These are phyloP conservation scores for Malassezia yamatoensis DNA, from an alignment of 1,284 basidiomycete species.

Conservation along the genomic window DNA sequence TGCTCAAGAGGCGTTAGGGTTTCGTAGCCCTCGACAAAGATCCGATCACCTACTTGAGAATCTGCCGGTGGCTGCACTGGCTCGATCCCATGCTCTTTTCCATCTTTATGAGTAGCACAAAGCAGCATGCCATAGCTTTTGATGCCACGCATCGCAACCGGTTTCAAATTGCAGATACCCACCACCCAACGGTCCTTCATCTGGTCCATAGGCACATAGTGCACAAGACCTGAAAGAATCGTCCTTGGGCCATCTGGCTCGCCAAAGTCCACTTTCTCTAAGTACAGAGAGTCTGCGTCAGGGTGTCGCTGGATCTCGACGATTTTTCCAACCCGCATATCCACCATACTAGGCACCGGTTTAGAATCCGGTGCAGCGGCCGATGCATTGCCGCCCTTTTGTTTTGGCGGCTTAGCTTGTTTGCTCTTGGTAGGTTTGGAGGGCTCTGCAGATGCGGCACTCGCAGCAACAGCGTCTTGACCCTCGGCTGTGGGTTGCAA, in stretches of 20 bases:
- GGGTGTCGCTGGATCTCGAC: conserved; percentile 42
- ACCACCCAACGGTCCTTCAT: conserved; percentile 45
- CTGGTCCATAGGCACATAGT: conserved; percentile 46
- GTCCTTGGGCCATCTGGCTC: conserved; percentile 44
- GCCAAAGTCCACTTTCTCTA: conserved; percentile 47
- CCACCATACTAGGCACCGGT: conserved; percentile 40
- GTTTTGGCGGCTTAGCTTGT: conserved; percentile 30
- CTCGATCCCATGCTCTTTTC: conserved; percentile 45
- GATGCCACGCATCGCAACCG: conserved; percentile 45
- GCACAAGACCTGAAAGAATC: conserved; percentile 43
- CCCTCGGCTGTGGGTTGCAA: neutral
- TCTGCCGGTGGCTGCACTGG: conserved; percentile 41
- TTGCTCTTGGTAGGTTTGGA: conserved; percentile 30
- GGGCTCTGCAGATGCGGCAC: neutral
- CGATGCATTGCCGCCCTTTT: conserved; percentile 21
- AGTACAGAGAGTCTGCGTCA: conserved; percentile 45
- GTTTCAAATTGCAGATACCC: conserved; percentile 47
- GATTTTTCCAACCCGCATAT: conserved; percentile 45
- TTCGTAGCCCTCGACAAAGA: conserved; percentile 46
- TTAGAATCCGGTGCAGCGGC: conserved; percentile 25
- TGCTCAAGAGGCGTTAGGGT: conserved; percentile 36
- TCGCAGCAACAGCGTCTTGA: neutral
- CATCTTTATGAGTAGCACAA: conserved; percentile 41
- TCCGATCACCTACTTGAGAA: conserved; percentile 34
- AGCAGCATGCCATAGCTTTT: conserved; percentile 47